Conservation (phyloP, 805 yeast genomes). For the Nakazawaea peltata region DNA sequence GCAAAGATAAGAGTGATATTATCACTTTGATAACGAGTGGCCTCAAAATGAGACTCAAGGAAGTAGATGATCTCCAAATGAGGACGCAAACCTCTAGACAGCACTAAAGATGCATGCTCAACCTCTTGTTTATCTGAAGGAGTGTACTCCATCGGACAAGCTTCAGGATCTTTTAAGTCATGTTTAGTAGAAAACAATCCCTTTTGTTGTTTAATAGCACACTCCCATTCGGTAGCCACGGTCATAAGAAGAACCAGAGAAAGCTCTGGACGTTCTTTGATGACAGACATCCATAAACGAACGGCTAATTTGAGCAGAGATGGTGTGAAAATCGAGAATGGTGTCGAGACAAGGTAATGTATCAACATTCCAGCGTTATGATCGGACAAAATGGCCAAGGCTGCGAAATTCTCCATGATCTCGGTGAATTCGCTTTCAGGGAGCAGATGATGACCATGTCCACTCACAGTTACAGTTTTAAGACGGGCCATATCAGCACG, state of each 20-base stretch:
- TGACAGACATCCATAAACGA: constrained; percentile 73
- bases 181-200: constrained; percentile 58
- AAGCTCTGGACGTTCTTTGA: constrained; percentile 55
- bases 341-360: constrained; percentile 52
- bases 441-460: constrained; percentile 12
- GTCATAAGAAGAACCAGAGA: constrained; percentile 60
- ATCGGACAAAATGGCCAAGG: constrained; percentile 29
- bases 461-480: not conserved
- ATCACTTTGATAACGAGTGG: constrained; percentile 63
- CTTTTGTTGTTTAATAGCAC: constrained; percentile 42
- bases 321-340: constrained; percentile 60
- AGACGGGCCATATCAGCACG: constrained; percentile 10
- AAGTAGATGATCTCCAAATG: constrained; percentile 63
- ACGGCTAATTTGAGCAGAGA: constrained; percentile 55
- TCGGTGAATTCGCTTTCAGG: constrained; percentile 26
- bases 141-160: constrained; percentile 74
- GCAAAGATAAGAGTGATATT: constrained; percentile 66
- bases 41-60: constrained; percentile 71
- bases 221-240: constrained; percentile 62
- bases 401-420: constrained; percentile 32
- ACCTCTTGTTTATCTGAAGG: constrained; percentile 67
- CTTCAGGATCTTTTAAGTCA: constrained; percentile 56
- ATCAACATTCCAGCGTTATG: constrained; percentile 37
- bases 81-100: constrained; percentile 47
- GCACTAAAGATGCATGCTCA: constrained; percentile 40